These are phyloP conservation scores for Venturia aucupariae DNA, from an alignment of 2,329 filamentous ascomycete species.

Conservation along the genomic window DNA sequence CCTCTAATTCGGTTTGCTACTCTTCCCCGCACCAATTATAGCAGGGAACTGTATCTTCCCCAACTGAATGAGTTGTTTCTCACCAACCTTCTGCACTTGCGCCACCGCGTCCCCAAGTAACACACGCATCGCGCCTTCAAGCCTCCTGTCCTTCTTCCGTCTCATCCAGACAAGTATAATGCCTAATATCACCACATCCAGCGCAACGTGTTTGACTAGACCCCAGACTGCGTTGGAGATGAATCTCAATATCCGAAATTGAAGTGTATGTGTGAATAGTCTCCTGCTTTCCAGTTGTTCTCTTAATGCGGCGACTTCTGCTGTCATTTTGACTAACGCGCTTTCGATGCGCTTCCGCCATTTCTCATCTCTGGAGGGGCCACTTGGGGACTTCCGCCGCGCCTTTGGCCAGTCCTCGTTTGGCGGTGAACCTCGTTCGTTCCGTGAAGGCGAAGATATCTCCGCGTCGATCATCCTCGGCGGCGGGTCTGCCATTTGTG, in stretches of 20 bases:
- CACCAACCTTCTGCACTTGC: constrained; percentile 27
- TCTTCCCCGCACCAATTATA: background rate
- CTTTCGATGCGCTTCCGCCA: constrained; percentile 80
- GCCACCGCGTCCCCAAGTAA: constrained; percentile 42
- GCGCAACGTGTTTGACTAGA: constrained; percentile 60
- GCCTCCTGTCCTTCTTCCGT: constrained; percentile 56
- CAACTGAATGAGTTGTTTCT: constrained; percentile 9
- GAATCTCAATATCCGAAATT: constrained; percentile 22
- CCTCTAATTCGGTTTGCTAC: background rate
- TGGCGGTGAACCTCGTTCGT: background rate
- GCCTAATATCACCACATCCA: constrained; percentile 59
- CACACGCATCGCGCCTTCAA: constrained; percentile 66
- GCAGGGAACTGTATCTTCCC: constrained; percentile 2
- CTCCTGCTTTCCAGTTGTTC: constrained; percentile 79
- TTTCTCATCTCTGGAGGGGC: constrained; percentile 36
- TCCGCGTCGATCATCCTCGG: constrained; percentile 7
- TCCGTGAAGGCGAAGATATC: constrained; percentile 6
- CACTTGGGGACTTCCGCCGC: constrained; percentile 18
- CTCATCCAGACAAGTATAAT: constrained; percentile 65
- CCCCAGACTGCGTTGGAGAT: constrained; percentile 43
- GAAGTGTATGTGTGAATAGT: constrained; percentile 58
- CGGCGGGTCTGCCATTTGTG: constrained; percentile 31
- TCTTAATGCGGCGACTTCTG: constrained; percentile 81
- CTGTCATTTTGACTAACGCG: constrained; percentile 78
- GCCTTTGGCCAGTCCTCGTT: constrained; percentile 14